Evolutionary conservation across 1,284 basidiomycete species (phyloP).

Genomic region (Porodaedalea pini): DNA sequence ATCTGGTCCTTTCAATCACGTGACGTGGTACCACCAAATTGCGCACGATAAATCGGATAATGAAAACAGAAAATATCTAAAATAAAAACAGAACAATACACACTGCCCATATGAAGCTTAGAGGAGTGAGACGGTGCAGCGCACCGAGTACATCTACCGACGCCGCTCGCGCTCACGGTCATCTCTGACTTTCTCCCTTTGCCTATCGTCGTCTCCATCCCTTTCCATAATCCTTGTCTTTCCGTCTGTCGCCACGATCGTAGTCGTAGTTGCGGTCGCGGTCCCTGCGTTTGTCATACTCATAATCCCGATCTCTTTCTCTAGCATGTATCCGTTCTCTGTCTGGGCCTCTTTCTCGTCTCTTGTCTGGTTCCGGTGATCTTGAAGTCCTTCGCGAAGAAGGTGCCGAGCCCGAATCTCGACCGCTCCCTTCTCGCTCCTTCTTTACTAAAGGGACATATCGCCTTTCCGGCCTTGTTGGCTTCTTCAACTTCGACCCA

Average conservation of each 20-base stretch:
- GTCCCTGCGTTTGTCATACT: constrained; percentile 23
- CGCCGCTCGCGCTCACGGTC: constrained; percentile 6
- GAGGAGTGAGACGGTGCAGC: no score
- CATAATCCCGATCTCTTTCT: constrained; percentile 19
- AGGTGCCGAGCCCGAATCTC: constrained; percentile 18
- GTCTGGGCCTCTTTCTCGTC: constrained; percentile 22
- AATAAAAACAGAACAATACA: not conserved
- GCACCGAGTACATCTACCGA: not conserved
- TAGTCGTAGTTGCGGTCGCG: constrained; percentile 29
- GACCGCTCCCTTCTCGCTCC: constrained; percentile 27
- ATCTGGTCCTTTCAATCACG: not conserved
- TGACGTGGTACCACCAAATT: no score
- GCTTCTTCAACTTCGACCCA: constrained; percentile 47
- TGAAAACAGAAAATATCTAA: not conserved
- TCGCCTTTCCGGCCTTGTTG: constrained; percentile 54
- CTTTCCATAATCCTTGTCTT: constrained; percentile 29
- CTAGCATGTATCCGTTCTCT: constrained; percentile 14
- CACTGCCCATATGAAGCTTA: no score
- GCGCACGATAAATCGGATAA: no score
- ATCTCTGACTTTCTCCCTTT: constrained; percentile 9
- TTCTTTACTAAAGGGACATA: constrained; percentile 74
- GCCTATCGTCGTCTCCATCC: constrained; percentile 26
- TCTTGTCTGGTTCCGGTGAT: constrained; percentile 24
- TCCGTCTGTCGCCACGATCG: constrained; percentile 26
- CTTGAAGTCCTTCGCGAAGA: constrained; percentile 27